Evolutionary conservation across 495 filamentous ascomycete genomes (phyloP), one percentile per base, ranked within the genome.

Genomic region (Aspergillus nanangensis): DNA sequence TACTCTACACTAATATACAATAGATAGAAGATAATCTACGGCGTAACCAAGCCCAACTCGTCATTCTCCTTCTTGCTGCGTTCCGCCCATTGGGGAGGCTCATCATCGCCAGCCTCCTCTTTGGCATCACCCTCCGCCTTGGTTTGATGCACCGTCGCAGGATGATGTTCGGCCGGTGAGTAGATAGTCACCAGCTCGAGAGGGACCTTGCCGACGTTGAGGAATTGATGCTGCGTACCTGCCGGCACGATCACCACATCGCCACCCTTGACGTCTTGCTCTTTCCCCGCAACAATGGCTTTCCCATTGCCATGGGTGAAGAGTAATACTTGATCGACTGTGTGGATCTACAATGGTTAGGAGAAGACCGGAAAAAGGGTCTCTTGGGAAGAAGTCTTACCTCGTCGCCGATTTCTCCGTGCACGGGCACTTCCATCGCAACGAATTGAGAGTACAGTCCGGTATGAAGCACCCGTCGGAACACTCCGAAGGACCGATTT

Each of bases 371-470:
- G 7, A 5, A 11, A 7, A 15, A 17, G n/a, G 5, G 34, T 19
- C 13, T 17, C 2, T 3, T 11, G 8, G 11, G 36, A 7, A 13
- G 25, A 43, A 23, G 37, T 53, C 58, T 36, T 44, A 79, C 76
- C 67, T 84, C 80, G 41, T 85, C 79, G 4, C 81, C 81, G 56
- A 85, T 83, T 38, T 84, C 81, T 11, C 80, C 80, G 11, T 74
- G 76, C 1, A 81, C 74, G 2, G 79, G 79, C 4, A 85, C 68
- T 31, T 79, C 81, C 80, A 84, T 84, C 4, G 79, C 60, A 1
- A 84, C 80, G 11, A 83, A 59, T 62, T 84, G 82, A 20, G 71
- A 77, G 63, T 81, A 83, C 11, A 83, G 62, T 3, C 78, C 81
- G 4, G 79, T 84, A 64, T 76, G 80, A 8, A 85, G 60, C 18